Percentiles rank a stretch among this genome's conserved stretches.
Evolutionary conservation across 768 basidiomycete species (phyloP).

Genomic region (Boletellus ananiceps): DNA sequence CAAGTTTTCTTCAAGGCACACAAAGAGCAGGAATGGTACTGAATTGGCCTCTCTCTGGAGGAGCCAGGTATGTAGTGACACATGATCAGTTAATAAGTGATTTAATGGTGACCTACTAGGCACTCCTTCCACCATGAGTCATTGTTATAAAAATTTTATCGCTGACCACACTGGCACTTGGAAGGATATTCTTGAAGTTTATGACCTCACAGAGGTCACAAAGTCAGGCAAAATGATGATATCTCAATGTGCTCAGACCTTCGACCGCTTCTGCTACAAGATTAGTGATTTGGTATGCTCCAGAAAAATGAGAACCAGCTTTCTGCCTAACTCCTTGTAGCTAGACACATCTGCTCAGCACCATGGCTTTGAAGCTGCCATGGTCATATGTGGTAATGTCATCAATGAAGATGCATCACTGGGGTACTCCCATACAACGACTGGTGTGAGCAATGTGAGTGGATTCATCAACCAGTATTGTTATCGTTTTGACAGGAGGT

Average conservation of each 20-base stretch:
- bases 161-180: neutral
- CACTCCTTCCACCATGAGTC: neutral
- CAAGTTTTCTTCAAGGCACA: slow-evolving; percentile 1
- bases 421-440: neutral
- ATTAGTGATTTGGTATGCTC: neutral
- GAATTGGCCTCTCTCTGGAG: neutral
- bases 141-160: neutral
- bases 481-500: no score
- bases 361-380: neutral
- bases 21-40: neutral
- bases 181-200: slow-evolving; percentile 1
- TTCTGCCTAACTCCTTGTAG: no score
- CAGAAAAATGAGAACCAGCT: no score
- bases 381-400: neutral
- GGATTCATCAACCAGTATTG: no score
- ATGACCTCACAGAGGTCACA: neutral
- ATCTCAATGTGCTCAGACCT: neutral
- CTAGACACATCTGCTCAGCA: neutral
- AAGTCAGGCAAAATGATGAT: neutral
- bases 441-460: neutral
- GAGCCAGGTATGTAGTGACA: slow-evolving; percentile 1
- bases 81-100: no score
- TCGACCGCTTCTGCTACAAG: neutral
- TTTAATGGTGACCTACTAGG: no score
- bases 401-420: slow-evolving; percentile 1